phyloP scores from a whole-genome alignment of 2,329 filamentous ascomycete genomes.

The Aspergillus jensenii region DNA sequence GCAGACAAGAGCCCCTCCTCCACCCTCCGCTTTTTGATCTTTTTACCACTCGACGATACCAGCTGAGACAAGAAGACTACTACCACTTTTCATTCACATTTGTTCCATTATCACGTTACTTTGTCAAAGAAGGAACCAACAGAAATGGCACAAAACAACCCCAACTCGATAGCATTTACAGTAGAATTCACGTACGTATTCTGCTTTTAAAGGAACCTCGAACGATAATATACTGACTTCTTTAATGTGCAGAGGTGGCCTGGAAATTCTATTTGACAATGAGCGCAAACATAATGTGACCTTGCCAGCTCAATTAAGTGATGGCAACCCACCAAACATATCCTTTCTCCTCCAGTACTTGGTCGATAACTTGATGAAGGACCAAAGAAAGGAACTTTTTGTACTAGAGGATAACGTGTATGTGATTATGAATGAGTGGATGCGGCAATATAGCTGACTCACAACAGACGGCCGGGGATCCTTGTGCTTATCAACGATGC shows the following conservation, averaged over 20 bases:
- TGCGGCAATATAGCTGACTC: slow-evolving; percentile 14
- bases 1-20: slow-evolving; percentile 19
- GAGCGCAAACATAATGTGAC: slow-evolving; percentile 69
- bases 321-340: slow-evolving; percentile 65
- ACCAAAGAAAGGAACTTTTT: slow-evolving; percentile 83
- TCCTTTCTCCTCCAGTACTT: slow-evolving; percentile 76
- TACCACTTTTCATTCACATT: not conserved
- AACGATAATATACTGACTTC: not conserved
- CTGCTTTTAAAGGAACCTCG: slow-evolving; percentile 15
- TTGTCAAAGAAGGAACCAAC: slow-evolving; percentile 5
- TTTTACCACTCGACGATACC: not conserved
- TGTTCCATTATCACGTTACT: not conserved
- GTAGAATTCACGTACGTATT: slow-evolving; percentile 74
- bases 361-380: slow-evolving; percentile 79
- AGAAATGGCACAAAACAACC: slow-evolving; percentile 7
- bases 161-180: slow-evolving; percentile 54
- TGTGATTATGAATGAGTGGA: slow-evolving; percentile 40
- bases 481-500: slow-evolving; percentile 96
- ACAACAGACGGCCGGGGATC: slow-evolving; percentile 83
- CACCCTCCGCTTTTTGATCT: not conserved
- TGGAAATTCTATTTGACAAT: slow-evolving; percentile 92
- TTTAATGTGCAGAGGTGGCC: slow-evolving; percentile 66
- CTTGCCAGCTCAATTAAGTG: slow-evolving; percentile 63
- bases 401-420: slow-evolving; percentile 86
- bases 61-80: not conserved